A percentile compares a stretch with the other conserved stretches of the same genome.
phyloP scores from a whole-genome alignment of 257 asterid genomes.

The Plantago elongata region DNA sequence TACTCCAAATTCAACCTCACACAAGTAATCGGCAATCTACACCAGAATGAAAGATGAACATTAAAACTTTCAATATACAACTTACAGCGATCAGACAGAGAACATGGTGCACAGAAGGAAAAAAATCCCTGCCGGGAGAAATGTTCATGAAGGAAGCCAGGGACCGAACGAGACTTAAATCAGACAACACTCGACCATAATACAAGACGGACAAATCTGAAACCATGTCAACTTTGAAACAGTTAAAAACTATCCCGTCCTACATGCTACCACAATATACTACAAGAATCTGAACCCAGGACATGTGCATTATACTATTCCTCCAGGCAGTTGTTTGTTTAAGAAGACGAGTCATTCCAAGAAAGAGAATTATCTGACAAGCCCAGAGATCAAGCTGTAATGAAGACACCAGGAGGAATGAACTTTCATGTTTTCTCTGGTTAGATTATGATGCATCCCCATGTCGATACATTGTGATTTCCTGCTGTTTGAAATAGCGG shows the following conservation, averaged over 20 bases:
- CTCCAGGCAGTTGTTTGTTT: constrained; percentile 36
- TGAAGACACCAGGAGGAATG: constrained; percentile 16
- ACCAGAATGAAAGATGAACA: too few species aligned
- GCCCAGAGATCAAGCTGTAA: constrained; percentile 19
- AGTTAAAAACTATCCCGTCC: constrained; percentile 15
- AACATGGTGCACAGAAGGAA: background rate
- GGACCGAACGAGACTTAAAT: background rate
- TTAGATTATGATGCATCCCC: constrained; percentile 48
- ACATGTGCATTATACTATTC: constrained; percentile 32
- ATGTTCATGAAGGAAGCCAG: background rate
- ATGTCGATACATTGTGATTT: constrained; percentile 76
- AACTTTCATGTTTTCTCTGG: background rate
- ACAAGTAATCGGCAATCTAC: too few species aligned
- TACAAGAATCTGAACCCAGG: constrained; percentile 21
- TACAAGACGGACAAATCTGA: too few species aligned
- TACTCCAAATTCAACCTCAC: too few species aligned
- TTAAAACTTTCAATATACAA: too few species aligned
- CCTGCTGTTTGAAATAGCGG: constrained; percentile 95
- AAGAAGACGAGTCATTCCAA: constrained; percentile 20
- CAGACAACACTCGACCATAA: too few species aligned
- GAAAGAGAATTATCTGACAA: constrained; percentile 17
- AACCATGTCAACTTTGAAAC: constrained; percentile 4
- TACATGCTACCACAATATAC: constrained; percentile 17
- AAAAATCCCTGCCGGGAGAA: background rate
- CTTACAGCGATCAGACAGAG: background rate